Percentiles rank a stretch among this genome's conserved stretches.
Conservation (phyloP, 2,329 filamentous ascomycete species). For the Fusarium pseudograminearum region DNA sequence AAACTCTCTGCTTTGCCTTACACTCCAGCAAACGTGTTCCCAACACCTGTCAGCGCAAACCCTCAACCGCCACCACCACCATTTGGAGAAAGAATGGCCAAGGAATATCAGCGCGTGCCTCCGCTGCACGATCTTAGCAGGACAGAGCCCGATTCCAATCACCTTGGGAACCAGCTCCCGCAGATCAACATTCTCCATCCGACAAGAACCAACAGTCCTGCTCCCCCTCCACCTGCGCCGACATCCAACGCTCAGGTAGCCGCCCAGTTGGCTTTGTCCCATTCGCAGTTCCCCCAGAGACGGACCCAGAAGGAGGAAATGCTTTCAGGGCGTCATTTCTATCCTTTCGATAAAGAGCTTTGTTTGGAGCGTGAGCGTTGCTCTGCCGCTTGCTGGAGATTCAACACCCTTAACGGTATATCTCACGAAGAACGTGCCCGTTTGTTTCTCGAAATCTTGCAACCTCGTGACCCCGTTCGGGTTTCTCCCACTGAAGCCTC, state of each 20-base stretch:
- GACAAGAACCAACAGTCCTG: conserved; percentile 63
- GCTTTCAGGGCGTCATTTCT: conserved; percentile 82
- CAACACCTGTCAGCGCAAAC: conserved; percentile 72
- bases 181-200: conserved; percentile 69
- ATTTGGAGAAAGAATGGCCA: conserved; percentile 64
- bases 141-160: conserved; percentile 66
- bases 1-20: conserved; percentile 71
- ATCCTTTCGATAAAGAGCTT: conserved; percentile 81
- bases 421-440: conserved; percentile 75
- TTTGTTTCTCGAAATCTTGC: conserved; percentile 78
- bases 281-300: conserved; percentile 62
- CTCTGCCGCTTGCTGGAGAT: conserved; percentile 82
- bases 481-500: conserved; percentile 67
- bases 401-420: conserved; percentile 81
- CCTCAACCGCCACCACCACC: conserved; percentile 56
- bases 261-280: conserved; percentile 70
- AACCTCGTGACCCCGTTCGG: conserved; percentile 68
- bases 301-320: conserved; percentile 90
- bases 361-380: conserved; percentile 88
- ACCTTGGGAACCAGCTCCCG: conserved; percentile 64
- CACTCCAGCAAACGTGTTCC: conserved; percentile 67
- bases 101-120: conserved; percentile 71
- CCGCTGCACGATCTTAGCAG: conserved; percentile 70
- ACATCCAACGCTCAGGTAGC: conserved; percentile 64
- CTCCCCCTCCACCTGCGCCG: conserved; percentile 54